Evolutionary conservation across 768 basidiomycete genomes (phyloP).

Genomic region (Rhodotorula sphaerocarpa): DNA sequence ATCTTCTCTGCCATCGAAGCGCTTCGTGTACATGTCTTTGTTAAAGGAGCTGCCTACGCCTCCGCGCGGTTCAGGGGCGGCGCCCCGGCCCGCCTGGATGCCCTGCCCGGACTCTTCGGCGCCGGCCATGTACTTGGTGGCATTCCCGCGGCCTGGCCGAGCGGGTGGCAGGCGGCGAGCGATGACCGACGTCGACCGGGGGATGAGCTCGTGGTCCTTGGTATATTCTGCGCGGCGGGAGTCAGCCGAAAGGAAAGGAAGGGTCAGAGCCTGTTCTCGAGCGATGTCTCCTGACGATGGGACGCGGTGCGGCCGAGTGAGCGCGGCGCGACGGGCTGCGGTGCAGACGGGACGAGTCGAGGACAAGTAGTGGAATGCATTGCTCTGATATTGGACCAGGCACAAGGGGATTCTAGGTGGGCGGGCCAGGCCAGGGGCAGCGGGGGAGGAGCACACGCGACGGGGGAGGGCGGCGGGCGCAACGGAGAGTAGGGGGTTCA

Average conservation of each 20-base stretch:
- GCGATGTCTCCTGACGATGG: too few species aligned
- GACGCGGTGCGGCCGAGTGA: too few species aligned
- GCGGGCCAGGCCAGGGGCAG: too few species aligned
- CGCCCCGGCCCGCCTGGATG: slow-evolving; percentile 15
- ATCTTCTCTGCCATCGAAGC: slow-evolving; percentile 82
- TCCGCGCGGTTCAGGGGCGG: slow-evolving; percentile 17
- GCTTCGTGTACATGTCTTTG: slow-evolving; percentile 58
- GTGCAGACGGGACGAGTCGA: too few species aligned
- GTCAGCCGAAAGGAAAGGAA: background rate
- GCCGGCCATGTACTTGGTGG: slow-evolving; percentile 44
- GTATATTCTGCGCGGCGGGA: slow-evolving; percentile 59
- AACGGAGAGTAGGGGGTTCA: background rate
- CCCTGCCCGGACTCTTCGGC: slow-evolving; percentile 36
- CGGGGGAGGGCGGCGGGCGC: background rate
- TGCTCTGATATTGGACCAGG: too few species aligned
- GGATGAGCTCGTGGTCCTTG: slow-evolving; percentile 84
- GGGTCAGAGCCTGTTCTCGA: too few species aligned
- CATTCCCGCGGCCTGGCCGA: slow-evolving; percentile 45
- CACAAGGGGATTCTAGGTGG: too few species aligned
- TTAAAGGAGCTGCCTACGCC: slow-evolving; percentile 18
- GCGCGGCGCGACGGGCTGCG: too few species aligned
- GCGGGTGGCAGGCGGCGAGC: slow-evolving; percentile 76
- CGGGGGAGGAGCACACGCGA: background rate
- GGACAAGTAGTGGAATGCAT: too few species aligned
- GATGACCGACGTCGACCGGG: slow-evolving; percentile 86